Evolutionary conservation across 495 filamentous ascomycete species (phyloP), one percentile per base, ranked within the genome.

Genomic region (Talaromyces thailandensis): DNA sequence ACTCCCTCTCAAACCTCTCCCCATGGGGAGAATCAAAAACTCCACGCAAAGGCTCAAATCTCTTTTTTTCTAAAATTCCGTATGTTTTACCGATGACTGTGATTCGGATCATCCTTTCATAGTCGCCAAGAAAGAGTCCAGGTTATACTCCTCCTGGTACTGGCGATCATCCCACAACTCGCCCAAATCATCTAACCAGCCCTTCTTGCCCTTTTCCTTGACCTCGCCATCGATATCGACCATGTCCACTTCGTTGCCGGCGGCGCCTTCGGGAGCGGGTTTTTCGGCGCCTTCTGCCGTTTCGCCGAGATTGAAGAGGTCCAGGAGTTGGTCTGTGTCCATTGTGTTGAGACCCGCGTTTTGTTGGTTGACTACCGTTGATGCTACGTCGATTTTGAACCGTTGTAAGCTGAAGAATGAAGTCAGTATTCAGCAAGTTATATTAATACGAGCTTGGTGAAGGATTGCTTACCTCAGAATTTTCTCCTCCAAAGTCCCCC

Each of bases 361-460:
- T 76, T 98, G 94, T 78, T 98, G 94, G 76, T 98, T 98, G 65
- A 98, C 95, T 12, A 98, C 94, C 4, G 95, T 98, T 62, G 88
- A 92, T 57, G 94, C 94, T 40, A 98, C 94, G 79, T 98, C 94
- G 69, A 98, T 94, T 80, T 98, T 98, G 89, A 98, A 98, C 61
- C 95, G 89, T 86, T 98, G 94, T 57, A 98, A 87, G 68, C 90
- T 94, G 4, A 64, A 63, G 62, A 35, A 12, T 3, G 14, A n/a
- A 2, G 51, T 26, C 40, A 35, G 31, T 48, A 56, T 14, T 9
- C 11, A 11, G 31, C 11, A 58, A 55, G 23, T 25, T n/a, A 14
- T 32, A 64, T 31, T 52, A 45, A n/a, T 25, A 62, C 3, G 16
- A n/a, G n/a, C n/a, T n/a, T 40, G 51, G 37, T 37, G 25, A 51